Conservation (phyloP, 1,284 basidiomycete species). For the Ustilago hordei region DNA sequence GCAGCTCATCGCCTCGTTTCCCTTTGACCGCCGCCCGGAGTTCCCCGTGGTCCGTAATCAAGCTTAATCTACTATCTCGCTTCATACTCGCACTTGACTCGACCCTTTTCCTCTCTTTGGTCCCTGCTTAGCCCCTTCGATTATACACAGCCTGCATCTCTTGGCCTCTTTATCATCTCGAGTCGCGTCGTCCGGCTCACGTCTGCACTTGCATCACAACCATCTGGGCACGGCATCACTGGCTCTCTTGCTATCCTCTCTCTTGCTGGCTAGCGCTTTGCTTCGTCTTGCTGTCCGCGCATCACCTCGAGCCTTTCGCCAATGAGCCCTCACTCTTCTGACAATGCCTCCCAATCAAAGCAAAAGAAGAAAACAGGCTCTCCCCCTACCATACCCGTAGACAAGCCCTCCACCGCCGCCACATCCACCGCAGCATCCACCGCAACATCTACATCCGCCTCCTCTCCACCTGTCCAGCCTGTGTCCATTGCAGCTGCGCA, state of each 20-base stretch:
- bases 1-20: background rate
- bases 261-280: background rate
- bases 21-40: background rate
- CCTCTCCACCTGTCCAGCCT: background rate
- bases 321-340: slow-evolving; percentile 43
- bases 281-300: background rate
- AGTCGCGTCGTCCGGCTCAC: background rate
- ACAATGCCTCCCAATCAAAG: slow-evolving; percentile 33
- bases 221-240: background rate
- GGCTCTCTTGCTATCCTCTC: background rate
- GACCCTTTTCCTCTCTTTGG: background rate
- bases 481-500: background rate
- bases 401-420: slow-evolving; percentile 2
- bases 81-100: background rate
- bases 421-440: slow-evolving; percentile 1
- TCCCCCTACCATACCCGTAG: background rate
- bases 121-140: no score
- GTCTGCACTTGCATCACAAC: background rate
- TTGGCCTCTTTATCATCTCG: background rate
- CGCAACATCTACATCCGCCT: background rate
- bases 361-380: slow-evolving; percentile 37
- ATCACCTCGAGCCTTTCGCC: slow-evolving; percentile 10
- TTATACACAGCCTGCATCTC: no score
- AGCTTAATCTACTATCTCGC: background rate
- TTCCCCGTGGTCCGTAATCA: background rate